Evolutionary conservation across 768 basidiomycete genomes (phyloP).

Genomic region (Boletus patriciae): DNA sequence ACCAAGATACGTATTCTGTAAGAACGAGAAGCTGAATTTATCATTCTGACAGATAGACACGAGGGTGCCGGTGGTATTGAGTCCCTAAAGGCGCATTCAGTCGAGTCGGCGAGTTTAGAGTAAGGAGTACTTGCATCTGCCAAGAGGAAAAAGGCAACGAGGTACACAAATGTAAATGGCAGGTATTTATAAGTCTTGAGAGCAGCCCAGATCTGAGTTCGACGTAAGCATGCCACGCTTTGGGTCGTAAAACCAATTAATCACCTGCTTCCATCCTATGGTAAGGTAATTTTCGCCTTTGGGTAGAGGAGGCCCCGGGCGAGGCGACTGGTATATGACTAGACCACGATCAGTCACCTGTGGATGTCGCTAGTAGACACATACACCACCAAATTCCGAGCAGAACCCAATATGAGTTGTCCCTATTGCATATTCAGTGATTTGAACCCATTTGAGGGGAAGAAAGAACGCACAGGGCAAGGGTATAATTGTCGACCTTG

Average conservation of each 20-base stretch:
- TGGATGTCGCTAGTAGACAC: constrained; percentile 21
- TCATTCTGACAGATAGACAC: constrained; percentile 78
- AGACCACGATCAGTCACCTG: neutral
- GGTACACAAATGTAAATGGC: constrained; percentile 80
- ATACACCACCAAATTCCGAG: constrained; percentile 87
- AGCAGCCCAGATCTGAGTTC: constrained; percentile 68
- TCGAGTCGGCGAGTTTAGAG: neutral
- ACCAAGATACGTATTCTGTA: constrained; percentile 78
- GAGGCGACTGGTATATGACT: constrained; percentile 86
- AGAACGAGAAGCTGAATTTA: constrained; percentile 77
- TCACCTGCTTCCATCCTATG: constrained; percentile 83
- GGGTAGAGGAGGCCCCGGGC: constrained; percentile 77
- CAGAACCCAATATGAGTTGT: constrained; percentile 75
- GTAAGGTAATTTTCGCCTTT: constrained; percentile 75
- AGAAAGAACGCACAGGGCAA: constrained; percentile 58
- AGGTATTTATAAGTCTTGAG: constrained; percentile 73
- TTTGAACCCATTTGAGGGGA: neutral
- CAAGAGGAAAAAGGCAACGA: constrained; percentile 75
- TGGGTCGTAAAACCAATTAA: neutral
- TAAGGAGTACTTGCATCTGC: constrained; percentile 55
- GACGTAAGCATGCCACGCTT: neutral
- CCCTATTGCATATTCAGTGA: constrained; percentile 37
- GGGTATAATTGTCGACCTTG: constrained; percentile 70
- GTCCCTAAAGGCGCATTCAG: constrained; percentile 46
- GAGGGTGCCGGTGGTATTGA: constrained; percentile 78